phyloP scores from a whole-genome alignment of 805 yeast species.

The Lipomyces sp. region DNA sequence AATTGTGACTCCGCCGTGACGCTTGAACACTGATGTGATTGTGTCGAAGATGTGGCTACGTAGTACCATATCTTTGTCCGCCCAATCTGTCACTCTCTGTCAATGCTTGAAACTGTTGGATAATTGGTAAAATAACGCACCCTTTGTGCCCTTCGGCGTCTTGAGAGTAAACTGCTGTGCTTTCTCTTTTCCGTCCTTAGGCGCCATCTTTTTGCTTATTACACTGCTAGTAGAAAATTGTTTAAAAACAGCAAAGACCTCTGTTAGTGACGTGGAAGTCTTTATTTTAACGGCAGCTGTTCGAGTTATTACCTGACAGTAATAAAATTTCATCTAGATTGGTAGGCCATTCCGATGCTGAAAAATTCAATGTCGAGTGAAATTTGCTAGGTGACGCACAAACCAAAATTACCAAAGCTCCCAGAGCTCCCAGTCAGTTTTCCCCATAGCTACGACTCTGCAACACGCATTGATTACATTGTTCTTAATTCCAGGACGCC shows the following conservation, averaged over 20 bases:
- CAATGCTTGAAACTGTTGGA: not conserved
- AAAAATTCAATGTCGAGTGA: not conserved
- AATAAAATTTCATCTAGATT: not conserved
- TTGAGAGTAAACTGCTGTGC: constrained; percentile 75
- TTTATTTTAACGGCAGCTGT: not conserved
- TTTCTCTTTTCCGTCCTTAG: constrained; percentile 48
- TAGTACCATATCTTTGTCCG: constrained; percentile 95
- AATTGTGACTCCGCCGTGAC: constrained; percentile 97
- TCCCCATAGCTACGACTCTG: no score
- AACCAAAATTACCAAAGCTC: no score
- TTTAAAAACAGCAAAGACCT: not conserved
- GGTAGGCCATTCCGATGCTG: not conserved
- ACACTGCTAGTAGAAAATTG: not conserved
- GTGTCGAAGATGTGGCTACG: constrained; percentile 84
- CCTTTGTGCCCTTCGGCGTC: constrained; percentile 82
- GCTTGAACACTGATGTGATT: constrained; percentile 75
- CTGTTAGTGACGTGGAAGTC: not conserved
- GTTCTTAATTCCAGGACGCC: no score
- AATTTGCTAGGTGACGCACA: not conserved
- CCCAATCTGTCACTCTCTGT: constrained; percentile 68
- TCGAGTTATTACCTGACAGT: not conserved
- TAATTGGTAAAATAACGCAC: constrained; percentile 11
- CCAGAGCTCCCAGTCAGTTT: no score
- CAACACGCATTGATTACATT: no score
- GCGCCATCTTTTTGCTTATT: not conserved